These are phyloP conservation scores for Phallus indusiatus DNA, from an alignment of 768 basidiomycete species.

Conservation along the genomic window DNA sequence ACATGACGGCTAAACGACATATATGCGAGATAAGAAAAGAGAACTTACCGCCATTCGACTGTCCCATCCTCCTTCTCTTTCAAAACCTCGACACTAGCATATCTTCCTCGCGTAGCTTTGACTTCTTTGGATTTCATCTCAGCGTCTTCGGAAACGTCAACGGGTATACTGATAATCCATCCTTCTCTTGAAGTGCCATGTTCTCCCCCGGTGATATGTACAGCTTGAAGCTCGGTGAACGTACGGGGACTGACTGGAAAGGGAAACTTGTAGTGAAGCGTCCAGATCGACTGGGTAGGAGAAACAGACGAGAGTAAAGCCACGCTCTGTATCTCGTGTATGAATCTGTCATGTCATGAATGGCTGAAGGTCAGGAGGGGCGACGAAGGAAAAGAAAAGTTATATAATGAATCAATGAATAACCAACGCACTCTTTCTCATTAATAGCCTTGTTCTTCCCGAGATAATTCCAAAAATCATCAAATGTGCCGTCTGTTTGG, in stretches of 20 bases:
- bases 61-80: slow-evolving; percentile 51
- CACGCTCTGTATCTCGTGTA: slow-evolving; percentile 55
- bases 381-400: neutral
- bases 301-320: slow-evolving; percentile 55
- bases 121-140: slow-evolving; percentile 54
- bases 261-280: slow-evolving; percentile 61
- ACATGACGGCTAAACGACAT: neutral
- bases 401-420: neutral
- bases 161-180: slow-evolving; percentile 44
- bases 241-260: slow-evolving; percentile 64
- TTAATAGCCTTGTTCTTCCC: slow-evolving; percentile 57
- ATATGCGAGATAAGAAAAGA: neutral
- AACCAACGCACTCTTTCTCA: slow-evolving; percentile 49
- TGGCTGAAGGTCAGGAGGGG: neutral
- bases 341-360: slow-evolving; percentile 37
- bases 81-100: slow-evolving; percentile 61
- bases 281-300: slow-evolving; percentile 57
- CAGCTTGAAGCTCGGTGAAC: slow-evolving; percentile 67
- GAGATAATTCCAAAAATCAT: slow-evolving; percentile 62
- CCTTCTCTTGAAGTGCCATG: slow-evolving; percentile 37
- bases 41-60: slow-evolving; percentile 50
- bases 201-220: slow-evolving; percentile 37
- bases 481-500: slow-evolving; percentile 56
- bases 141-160: slow-evolving; percentile 44
- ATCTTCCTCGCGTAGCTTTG: slow-evolving; percentile 55